Conservation (phyloP, 305 asterid species). For the Solanum hybrid region DNA sequence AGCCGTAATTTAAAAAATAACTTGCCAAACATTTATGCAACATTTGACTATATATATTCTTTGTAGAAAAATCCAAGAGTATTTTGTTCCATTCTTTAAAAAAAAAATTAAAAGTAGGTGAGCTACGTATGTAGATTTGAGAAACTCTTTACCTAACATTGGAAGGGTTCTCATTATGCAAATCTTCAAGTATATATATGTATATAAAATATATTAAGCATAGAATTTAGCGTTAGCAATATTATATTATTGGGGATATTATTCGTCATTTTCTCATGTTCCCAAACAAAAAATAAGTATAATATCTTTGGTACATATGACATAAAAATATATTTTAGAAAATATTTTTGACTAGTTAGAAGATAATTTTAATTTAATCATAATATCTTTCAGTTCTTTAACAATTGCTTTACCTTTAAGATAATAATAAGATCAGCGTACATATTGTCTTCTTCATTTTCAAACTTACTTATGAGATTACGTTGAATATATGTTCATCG, state of each 20-base stretch:
- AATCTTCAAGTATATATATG: background rate
- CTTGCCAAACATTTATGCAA: background rate
- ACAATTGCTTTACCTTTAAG: background rate
- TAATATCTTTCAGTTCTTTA: background rate
- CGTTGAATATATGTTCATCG: background rate
- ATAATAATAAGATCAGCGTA: no score
- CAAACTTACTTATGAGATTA: background rate
- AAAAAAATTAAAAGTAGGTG: background rate
- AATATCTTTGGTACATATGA: background rate
- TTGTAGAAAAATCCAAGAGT: background rate
- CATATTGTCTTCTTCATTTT: no score
- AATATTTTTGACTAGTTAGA: background rate
- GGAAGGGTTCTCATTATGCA: background rate
- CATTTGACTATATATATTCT: background rate
- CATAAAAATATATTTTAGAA: background rate
- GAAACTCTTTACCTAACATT: background rate
- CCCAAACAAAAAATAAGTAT: background rate
- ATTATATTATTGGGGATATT: background rate
- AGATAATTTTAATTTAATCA: background rate
- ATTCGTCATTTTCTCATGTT: background rate
- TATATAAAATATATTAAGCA: background rate
- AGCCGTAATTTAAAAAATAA: background rate
- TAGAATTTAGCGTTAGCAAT: background rate
- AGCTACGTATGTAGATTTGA: background rate
- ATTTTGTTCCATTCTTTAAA: background rate